Base-by-base conservation (phyloP, 225 moss, liverwort and hornwort species). In the Anthoceros angustus region DNA sequence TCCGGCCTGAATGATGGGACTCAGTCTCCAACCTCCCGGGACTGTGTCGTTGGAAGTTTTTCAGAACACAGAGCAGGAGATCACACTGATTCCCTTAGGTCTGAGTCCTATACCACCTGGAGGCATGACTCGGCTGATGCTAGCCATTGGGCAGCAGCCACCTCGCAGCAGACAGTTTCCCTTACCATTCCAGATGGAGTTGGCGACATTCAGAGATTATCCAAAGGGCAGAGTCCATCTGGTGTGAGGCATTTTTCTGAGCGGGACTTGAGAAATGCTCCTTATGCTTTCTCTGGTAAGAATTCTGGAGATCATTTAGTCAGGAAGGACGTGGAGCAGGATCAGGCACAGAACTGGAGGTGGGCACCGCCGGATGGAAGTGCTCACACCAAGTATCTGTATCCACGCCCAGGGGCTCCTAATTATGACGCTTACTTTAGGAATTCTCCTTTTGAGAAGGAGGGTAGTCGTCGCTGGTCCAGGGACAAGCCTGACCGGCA, bases 401-500 rank as follows among this genome's bases (percentile, higher is more conserved):
- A 76, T 66, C 77, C 83, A 15, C 87, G 85, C 26, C 73, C 79
- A 23, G 79, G 70, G 62, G 76, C 77, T 70, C 76, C 82, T 48
- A 88, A 92, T 42, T 77, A 77, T 69, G 92, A 92, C 64, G 83
- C 79, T 43, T 68, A 76, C 66, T 69, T 79, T 55, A 88, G 89
- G 11, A 80, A 70, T 68, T 75, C 80, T 68, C 32, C 32, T 32
- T 88, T 77, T 72, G 95, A 98, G 20, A 87, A 85, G 70, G 91
- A 92, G n/a, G 82, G 72, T 67, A 88, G 88, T 70, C 85, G 87
- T 45, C 92, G 91, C 69, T 98, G 95, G 95, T 86, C 79, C 73
- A 85, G 92, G 72, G 92, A 98, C 41, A 91, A 88, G 67, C 70
- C 79, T 68, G 91, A 92, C 73, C 82, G 95, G 40, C 82, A 85